Base-by-base conservation (phyloP, 176 grass and related monocot genomes). In the Sorghum bicolor region DNA sequence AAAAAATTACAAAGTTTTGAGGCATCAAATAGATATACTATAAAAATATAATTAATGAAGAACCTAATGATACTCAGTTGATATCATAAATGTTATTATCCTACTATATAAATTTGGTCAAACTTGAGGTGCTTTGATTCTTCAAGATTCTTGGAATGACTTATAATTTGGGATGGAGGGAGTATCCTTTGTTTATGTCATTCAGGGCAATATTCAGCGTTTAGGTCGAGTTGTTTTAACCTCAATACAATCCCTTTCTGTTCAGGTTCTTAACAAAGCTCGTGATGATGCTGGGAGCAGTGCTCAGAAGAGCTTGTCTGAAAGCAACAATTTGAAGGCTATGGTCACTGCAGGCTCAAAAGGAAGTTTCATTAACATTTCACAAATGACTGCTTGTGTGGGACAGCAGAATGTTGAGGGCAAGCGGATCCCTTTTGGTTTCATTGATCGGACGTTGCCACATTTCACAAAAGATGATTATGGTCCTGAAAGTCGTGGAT, bases 331-430 rank as follows among this genome's bases (percentile, higher is more conserved):
- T 82, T 78, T 98, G 79, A 98, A 98, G 86, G 96, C 96, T 62
- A 95, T 98, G 96, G 96, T 98, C 74, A 98, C 96, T 70, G 91
- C 96, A 57, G 93, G 96, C 15, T 98, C 93, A 37, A 98, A 98
- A 76, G 96, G 93, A 32, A 93, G 93, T 87, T 98, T 95, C 84
- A 98, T 95, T 70, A 98, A 98, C 67, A 98, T 98, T 67, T 94
- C 96, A 71, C 96, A 98, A 81, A 98, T 98, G 96, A 98, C 96
- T 87, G 96, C 96, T 75, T 98, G 96, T 93, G 96, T 98, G 2
- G 96, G 96, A 61, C 96, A 98, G 57, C 91, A 98, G 80, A 98
- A 98, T 83, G 96, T 98, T 84, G 96, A 95, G 63, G 96, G 96
- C 32, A 98, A 98, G 84, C 96, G 96, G n/a, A 98, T 98, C 22